These are phyloP conservation scores for Kwoniella shivajii DNA, from an alignment of 1,284 basidiomycete species.

Conservation along the genomic window DNA sequence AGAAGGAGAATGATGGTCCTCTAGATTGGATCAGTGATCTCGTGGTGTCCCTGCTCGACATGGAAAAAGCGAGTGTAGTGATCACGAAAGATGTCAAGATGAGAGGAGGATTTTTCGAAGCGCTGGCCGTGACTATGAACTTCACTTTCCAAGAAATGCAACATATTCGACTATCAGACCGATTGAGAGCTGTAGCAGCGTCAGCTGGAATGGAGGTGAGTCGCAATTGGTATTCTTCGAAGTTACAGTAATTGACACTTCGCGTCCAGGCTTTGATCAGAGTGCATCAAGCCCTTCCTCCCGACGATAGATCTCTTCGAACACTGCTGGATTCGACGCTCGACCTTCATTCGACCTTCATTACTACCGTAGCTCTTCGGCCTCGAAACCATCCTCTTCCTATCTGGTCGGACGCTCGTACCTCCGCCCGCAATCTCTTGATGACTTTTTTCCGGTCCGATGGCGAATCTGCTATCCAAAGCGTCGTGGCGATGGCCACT, in stretches of 20 bases:
- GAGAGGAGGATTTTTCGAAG: constrained; percentile 63
- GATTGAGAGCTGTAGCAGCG: constrained; percentile 64
- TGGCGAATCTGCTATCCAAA: constrained; percentile 39
- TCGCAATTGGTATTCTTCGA: background rate
- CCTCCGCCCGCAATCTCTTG: constrained; percentile 48
- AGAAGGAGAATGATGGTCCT: constrained; percentile 9
- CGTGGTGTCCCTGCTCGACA: constrained; percentile 40
- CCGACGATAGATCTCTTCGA: constrained; percentile 7
- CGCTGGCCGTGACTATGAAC: constrained; percentile 69
- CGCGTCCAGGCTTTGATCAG: constrained; percentile 39
- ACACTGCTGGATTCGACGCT: constrained; percentile 36
- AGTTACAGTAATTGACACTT: too few species aligned
- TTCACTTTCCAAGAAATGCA: constrained; percentile 76
- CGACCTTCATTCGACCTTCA: constrained; percentile 53
- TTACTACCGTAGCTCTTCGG: constrained; percentile 65
- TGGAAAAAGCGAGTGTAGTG: constrained; percentile 47
- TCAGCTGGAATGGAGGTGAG: constrained; percentile 65
- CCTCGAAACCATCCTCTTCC: constrained; percentile 46
- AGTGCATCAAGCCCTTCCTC: constrained; percentile 7
- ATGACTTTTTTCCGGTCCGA: constrained; percentile 50
- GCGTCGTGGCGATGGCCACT: constrained; percentile 36
- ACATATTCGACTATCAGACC: constrained; percentile 65
- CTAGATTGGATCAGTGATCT: constrained; percentile 43
- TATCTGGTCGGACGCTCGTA: constrained; percentile 38
- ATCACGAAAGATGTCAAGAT: constrained; percentile 4